Evolutionary conservation across 2,329 filamentous ascomycete genomes (phyloP).

Genomic region (Davidsoniella eucalypti): DNA sequence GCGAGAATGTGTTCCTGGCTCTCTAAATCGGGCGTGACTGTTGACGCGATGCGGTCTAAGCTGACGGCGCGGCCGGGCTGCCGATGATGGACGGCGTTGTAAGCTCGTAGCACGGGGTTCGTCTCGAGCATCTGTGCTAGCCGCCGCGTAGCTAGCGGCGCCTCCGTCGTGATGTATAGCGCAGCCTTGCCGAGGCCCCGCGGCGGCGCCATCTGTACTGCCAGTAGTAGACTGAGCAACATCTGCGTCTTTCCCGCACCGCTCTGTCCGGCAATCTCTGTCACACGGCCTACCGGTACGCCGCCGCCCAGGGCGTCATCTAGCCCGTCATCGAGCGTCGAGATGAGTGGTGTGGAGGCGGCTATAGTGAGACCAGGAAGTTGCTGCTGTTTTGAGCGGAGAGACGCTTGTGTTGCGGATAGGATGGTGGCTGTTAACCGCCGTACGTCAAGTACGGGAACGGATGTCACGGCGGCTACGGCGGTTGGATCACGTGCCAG

Average conservation of each 20-base stretch:
- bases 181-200: constrained; percentile 55
- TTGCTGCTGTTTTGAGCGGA: constrained; percentile 18
- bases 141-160: constrained; percentile 63
- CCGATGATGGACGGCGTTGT: constrained; percentile 28
- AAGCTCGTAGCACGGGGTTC: constrained; percentile 17
- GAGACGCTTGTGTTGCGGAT: constrained; percentile 47
- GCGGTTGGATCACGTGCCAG: constrained; percentile 69
- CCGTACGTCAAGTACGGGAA: constrained; percentile 67
- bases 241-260: constrained; percentile 93
- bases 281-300: constrained; percentile 63
- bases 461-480: constrained; percentile 68
- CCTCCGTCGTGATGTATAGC: constrained; percentile 89
- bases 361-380: neutral
- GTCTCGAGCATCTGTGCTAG: constrained; percentile 58
- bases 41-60: constrained; percentile 61
- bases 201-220: constrained; percentile 64
- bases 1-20: constrained; percentile 87
- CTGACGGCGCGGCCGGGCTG: constrained; percentile 31
- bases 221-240: constrained; percentile 67
- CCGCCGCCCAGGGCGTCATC: constrained; percentile 61
- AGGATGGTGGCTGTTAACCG: constrained; percentile 53
- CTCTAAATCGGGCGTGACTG: constrained; percentile 77
- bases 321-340: constrained; percentile 59
- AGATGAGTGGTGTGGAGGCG: constrained; percentile 33
- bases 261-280: constrained; percentile 84